phyloP scores from a whole-genome alignment of 83 land plant species.

The Thuja plicata region DNA sequence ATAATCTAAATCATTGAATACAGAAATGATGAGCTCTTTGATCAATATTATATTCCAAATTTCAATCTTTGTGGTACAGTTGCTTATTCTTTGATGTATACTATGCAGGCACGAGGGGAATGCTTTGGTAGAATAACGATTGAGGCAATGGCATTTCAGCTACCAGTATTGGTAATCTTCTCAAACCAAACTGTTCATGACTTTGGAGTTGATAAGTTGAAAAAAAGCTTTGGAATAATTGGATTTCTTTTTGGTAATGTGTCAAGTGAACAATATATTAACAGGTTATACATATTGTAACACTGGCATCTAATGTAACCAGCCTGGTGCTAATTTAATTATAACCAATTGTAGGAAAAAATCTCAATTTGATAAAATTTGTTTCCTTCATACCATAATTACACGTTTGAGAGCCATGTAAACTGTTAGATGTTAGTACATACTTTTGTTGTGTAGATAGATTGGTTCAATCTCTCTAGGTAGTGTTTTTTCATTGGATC shows the following conservation, averaged over 20 bases:
- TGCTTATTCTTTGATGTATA: background rate
- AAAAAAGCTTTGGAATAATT: background rate
- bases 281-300: background rate
- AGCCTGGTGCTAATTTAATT: background rate
- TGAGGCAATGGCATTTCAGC: slow-evolving; percentile 95
- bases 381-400: background rate
- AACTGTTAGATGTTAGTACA: background rate
- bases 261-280: background rate
- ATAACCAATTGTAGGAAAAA: background rate
- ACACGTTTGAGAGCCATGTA: background rate
- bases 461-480: background rate
- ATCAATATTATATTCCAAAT: background rate
- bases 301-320: background rate
- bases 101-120: slow-evolving; percentile 82
- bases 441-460: background rate
- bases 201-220: background rate
- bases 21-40: background rate
- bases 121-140: slow-evolving; percentile 98
- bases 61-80: background rate
- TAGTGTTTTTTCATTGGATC: background rate
- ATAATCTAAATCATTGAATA: background rate
- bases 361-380: background rate
- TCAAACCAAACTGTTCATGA: background rate
- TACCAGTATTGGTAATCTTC: slow-evolving; percentile 77
- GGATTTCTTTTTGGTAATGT: background rate